A percentile compares a stretch with the other conserved stretches of the same genome.
Conservation (phyloP, 306 rosid genomes). For the Cicer yamashitae region DNA sequence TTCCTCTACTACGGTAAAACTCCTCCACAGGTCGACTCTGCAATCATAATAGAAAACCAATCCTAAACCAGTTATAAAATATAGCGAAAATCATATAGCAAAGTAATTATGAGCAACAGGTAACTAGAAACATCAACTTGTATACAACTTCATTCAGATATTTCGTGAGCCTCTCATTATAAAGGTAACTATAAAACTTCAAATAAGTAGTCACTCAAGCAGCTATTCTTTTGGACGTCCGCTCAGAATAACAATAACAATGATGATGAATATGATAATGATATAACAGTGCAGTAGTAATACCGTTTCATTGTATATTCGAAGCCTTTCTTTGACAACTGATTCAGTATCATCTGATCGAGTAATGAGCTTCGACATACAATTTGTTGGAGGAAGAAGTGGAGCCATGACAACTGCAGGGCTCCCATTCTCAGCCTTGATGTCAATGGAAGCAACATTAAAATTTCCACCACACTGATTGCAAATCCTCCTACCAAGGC, state of each 20-base stretch:
- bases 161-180: constrained; percentile 12
- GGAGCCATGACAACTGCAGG: constrained; percentile 89
- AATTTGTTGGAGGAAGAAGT: constrained; percentile 86
- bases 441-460: constrained; percentile 83
- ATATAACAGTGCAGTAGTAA: constrained; percentile 15
- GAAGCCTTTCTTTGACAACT: constrained; percentile 85
- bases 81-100: constrained; percentile 11
- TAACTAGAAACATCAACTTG: constrained; percentile 28
- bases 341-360: constrained; percentile 83
- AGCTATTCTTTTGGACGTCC: background rate
- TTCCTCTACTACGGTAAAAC: constrained; percentile 73
- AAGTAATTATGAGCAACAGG: constrained; percentile 15
- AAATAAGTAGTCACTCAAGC: constrained; percentile 11
- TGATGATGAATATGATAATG: background rate
- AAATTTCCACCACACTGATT: constrained; percentile 82
- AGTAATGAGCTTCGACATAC: constrained; percentile 84
- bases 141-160: constrained; percentile 6
- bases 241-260: constrained; percentile 9
- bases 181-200: constrained; percentile 27
- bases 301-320: constrained; percentile 83
- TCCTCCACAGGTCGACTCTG: constrained; percentile 93
- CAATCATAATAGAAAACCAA: constrained; percentile 36
- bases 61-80: constrained; percentile 16
- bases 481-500: constrained; percentile 93
- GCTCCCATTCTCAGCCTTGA: constrained; percentile 68